A percentile compares a stretch with the other conserved stretches of the same genome.
These are phyloP conservation scores for Cladosporium sp. DNA, from an alignment of 2,329 filamentous ascomycete genomes.

Conservation along the genomic window DNA sequence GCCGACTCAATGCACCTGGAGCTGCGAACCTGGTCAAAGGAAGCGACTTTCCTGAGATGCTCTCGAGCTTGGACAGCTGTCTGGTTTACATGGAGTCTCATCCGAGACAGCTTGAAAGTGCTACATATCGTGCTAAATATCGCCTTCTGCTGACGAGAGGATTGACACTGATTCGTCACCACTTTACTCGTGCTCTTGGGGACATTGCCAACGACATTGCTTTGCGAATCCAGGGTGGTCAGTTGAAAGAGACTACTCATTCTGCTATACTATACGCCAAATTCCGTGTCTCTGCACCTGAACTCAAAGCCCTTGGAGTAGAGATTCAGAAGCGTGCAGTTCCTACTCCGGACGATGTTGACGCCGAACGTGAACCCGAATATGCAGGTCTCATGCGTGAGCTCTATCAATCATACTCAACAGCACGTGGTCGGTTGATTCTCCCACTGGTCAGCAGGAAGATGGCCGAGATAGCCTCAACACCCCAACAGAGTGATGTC, in stretches of 20 bases:
- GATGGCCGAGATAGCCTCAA: slow-evolving; percentile 52
- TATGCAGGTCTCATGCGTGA: slow-evolving; percentile 64
- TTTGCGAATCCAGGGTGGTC: slow-evolving; percentile 61
- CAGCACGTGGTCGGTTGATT: slow-evolving; percentile 55
- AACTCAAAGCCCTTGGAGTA: slow-evolving; percentile 61
- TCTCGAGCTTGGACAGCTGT: slow-evolving; percentile 82
- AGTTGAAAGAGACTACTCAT: slow-evolving; percentile 67
- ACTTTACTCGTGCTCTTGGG: slow-evolving; percentile 60
- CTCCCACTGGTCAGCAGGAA: slow-evolving; percentile 61
- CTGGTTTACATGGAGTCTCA: slow-evolving; percentile 88
- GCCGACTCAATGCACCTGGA: slow-evolving; percentile 85
- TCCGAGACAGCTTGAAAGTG: slow-evolving; percentile 78
- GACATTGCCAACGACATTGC: slow-evolving; percentile 60
- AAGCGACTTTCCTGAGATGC: slow-evolving; percentile 80
- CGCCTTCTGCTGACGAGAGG: slow-evolving; percentile 70
- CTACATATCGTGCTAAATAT: slow-evolving; percentile 83
- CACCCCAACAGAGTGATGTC: slow-evolving; percentile 59
- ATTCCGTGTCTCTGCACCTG: slow-evolving; percentile 62
- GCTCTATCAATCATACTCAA: slow-evolving; percentile 59
- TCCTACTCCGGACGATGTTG: slow-evolving; percentile 39
- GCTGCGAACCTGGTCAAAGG: slow-evolving; percentile 81
- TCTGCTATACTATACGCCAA: slow-evolving; percentile 68
- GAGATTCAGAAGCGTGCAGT: slow-evolving; percentile 65
- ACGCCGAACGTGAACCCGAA: slow-evolving; percentile 57
- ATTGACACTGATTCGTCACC: slow-evolving; percentile 62